phyloP scores from a whole-genome alignment of 2,329 filamentous ascomycete species.

The Penicillium sp. region DNA sequence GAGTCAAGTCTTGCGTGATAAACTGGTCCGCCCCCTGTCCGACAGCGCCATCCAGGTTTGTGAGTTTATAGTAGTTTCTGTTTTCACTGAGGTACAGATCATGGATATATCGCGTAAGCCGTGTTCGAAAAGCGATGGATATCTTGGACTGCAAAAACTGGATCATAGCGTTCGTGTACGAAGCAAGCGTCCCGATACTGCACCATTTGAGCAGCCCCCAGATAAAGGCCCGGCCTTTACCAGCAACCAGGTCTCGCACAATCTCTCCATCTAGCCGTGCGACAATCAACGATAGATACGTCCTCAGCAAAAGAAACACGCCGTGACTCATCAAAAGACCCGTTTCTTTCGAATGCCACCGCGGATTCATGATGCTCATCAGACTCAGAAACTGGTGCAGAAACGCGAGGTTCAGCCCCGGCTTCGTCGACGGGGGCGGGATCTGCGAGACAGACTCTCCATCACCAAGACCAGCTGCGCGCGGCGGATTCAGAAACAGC shows the following conservation, averaged over 20 bases:
- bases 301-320: slow-evolving; percentile 83
- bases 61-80: slow-evolving; percentile 92
- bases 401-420: slow-evolving; percentile 91
- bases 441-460: slow-evolving; percentile 59
- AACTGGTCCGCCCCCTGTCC: slow-evolving; percentile 92
- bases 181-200: slow-evolving; percentile 85
- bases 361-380: slow-evolving; percentile 94
- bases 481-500: slow-evolving; percentile 85
- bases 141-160: slow-evolving; percentile 98
- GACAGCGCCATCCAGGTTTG: slow-evolving; percentile 87
- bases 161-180: slow-evolving; percentile 98
- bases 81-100: slow-evolving; percentile 94
- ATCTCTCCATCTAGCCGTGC: slow-evolving; percentile 93
- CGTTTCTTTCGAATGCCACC: slow-evolving; percentile 94
- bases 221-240: slow-evolving; percentile 81
- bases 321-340: slow-evolving; percentile 85
- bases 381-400: slow-evolving; percentile 94
- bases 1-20: slow-evolving; percentile 92
- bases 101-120: slow-evolving; percentile 93
- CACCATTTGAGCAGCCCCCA: slow-evolving; percentile 94
- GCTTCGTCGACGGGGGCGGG: slow-evolving; percentile 85
- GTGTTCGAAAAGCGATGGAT: slow-evolving; percentile 93
- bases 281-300: slow-evolving; percentile 89
- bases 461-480: slow-evolving; percentile 72
- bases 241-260: slow-evolving; percentile 91